These are phyloP conservation scores for Thermothielavioides terrestris DNA, from an alignment of 495 filamentous ascomycete genomes.

Conservation along the genomic window DNA sequence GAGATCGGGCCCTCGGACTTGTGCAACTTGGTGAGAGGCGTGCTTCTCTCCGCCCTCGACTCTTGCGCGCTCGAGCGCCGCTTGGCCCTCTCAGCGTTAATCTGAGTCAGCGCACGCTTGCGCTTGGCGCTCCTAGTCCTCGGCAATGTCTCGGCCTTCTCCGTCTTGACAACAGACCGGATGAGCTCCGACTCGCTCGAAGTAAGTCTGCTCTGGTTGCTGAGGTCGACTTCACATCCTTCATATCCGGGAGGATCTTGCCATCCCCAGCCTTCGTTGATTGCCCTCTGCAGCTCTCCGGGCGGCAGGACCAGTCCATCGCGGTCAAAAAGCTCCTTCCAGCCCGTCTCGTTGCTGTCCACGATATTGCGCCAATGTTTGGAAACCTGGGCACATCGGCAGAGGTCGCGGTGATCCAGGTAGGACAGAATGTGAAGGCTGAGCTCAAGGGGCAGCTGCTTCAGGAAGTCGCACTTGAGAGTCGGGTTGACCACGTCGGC, in stretches of 20 bases:
- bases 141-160: constrained; percentile 19
- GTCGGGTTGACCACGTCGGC: constrained; percentile 91
- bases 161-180: constrained; percentile 28
- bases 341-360: constrained; percentile 86
- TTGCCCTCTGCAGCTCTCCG: constrained; percentile 77
- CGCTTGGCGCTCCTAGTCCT: constrained; percentile 30
- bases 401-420: constrained; percentile 79
- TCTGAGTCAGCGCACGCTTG: constrained; percentile 33
- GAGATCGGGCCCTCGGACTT: constrained; percentile 74
- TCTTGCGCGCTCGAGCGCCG: constrained; percentile 43
- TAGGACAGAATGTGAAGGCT: constrained; percentile 80
- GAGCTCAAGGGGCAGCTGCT: constrained; percentile 74
- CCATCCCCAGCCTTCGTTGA: constrained; percentile 98
- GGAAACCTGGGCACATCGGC: constrained; percentile 85
- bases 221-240: constrained; percentile 74
- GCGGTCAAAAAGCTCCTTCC: constrained; percentile 84
- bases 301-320: constrained; percentile 73
- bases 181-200: constrained; percentile 42
- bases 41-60: constrained; percentile 28
- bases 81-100: constrained; percentile 43
- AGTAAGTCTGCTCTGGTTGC: constrained; percentile 37
- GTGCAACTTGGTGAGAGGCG: constrained; percentile 28
- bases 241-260: constrained; percentile 71
- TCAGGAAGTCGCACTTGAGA: constrained; percentile 89
- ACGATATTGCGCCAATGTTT: constrained; percentile 86